Evolutionary conservation across 352 stramenopile species (phyloP).

Genomic region (Pythium graminicola): DNA sequence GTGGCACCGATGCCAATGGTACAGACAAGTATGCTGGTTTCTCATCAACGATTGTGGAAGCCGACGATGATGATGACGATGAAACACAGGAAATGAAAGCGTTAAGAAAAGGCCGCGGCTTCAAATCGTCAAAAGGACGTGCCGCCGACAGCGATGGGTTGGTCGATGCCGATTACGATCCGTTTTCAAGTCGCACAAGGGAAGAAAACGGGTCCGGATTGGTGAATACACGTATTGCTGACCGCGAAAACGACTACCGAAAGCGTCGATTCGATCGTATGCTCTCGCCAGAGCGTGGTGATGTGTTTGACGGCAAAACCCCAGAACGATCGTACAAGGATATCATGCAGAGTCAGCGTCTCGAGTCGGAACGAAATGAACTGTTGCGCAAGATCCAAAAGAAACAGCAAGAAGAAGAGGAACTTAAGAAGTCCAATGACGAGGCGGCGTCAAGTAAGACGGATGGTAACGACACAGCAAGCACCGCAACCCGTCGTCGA

Average conservation of each 20-base stretch:
- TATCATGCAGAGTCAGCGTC: slow-evolving; percentile 89
- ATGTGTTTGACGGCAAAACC: slow-evolving; percentile 85
- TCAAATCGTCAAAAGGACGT: not conserved
- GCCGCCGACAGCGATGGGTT: slow-evolving; percentile 33
- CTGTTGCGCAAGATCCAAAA: slow-evolving; percentile 86
- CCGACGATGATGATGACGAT: slow-evolving; percentile 42
- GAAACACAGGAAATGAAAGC: slow-evolving; percentile 27
- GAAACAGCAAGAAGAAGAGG: slow-evolving; percentile 60
- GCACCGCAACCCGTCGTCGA: slow-evolving; percentile 40
- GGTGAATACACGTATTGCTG: slow-evolving; percentile 92
- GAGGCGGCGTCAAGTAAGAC: slow-evolving; percentile 7
- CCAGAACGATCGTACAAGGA: slow-evolving; percentile 78
- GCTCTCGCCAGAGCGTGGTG: slow-evolving; percentile 83
- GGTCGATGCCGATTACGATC: slow-evolving; percentile 84
- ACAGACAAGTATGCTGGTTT: slow-evolving; percentile 57
- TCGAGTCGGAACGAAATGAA: slow-evolving; percentile 82
- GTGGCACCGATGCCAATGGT: slow-evolving; percentile 18
- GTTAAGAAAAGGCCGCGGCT: slow-evolving; percentile 22
- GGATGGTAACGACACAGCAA: slow-evolving; percentile 25
- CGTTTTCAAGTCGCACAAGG: slow-evolving; percentile 69
- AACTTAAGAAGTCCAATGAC: slow-evolving; percentile 33
- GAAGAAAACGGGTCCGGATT: slow-evolving; percentile 84
- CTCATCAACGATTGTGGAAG: slow-evolving; percentile 45
- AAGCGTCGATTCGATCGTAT: slow-evolving; percentile 88
- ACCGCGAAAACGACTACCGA: slow-evolving; percentile 91